Percentiles rank a stretch among this genome's conserved stretches.
phyloP scores from a whole-genome alignment of 805 yeast genomes.

The Ogataea henricii region DNA sequence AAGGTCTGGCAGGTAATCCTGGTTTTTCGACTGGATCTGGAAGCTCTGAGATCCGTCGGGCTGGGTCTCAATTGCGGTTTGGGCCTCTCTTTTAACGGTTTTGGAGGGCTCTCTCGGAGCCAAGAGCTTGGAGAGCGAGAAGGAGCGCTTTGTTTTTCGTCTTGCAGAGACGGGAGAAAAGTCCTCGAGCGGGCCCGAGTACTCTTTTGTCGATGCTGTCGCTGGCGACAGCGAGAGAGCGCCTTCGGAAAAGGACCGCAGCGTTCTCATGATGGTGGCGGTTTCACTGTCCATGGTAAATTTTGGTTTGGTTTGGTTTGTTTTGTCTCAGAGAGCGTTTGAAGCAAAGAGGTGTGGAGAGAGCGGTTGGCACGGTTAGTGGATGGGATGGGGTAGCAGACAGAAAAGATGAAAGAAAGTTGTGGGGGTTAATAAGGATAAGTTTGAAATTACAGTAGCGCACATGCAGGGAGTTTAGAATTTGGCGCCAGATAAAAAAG shows the following conservation, averaged over 20 bases:
- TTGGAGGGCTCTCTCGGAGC: background rate
- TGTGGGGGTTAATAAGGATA: background rate
- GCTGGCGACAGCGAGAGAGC: constrained; percentile 3
- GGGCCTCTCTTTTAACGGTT: background rate
- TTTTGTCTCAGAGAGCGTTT: background rate
- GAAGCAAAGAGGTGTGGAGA: no score
- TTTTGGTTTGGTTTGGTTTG: background rate
- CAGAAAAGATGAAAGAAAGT: background rate
- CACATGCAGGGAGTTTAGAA: background rate
- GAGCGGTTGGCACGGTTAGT: no score
- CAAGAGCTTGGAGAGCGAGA: constrained; percentile 14
- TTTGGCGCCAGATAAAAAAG: background rate
- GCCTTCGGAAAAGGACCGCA: constrained; percentile 5
- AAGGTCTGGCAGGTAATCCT: no score
- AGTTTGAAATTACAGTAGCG: background rate
- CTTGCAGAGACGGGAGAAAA: background rate
- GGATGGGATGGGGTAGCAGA: background rate
- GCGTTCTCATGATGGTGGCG: background rate
- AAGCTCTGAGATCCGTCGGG: no score
- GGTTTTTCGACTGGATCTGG: no score
- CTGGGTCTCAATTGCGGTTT: background rate
- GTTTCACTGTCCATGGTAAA: constrained; percentile 5
- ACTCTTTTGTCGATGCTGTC: constrained; percentile 2
- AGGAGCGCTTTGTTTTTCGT: constrained; percentile 8
- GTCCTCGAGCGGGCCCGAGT: background rate